Base-by-base conservation (phyloP, 176 grass and related monocot genomes). In the maize (Zea mays) region DNA sequence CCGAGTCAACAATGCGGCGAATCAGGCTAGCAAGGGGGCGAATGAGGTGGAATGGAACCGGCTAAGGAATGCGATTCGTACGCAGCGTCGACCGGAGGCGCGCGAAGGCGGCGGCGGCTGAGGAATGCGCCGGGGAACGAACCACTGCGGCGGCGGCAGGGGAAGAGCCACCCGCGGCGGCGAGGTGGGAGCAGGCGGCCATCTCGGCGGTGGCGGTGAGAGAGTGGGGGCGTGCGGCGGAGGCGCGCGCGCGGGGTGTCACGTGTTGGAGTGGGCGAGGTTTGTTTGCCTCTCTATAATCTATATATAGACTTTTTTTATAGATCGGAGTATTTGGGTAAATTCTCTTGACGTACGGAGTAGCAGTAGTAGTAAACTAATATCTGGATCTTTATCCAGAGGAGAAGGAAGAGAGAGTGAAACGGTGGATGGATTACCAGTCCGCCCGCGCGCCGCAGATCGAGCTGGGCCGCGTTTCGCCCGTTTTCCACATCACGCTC, bases 121-220 rank as follows among this genome's bases (percentile, higher is more conserved):
- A 40, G 13, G 76, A 41, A 35, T 65, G 4, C 34, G 71, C 40
- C 21, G 56, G 40, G 0, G 82, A 84, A 8, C 63, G 46, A 7
- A 39, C 8, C 6, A 46, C 2, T 0, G 50, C 7, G 41, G 85
- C 7, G 41, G 85, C 8, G 10, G 82, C 0, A 0, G 39, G 63
- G 55, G 55, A 33, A 4, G 77, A 75, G 2, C 55, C 54, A 48
- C 77, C 57, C 40, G 76, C 55, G 70, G 76, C 46, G 70, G 71
- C 77, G 57, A 88, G 77, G n/a, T 40, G 65, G n/a, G 55, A 41
- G 61, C 69, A 37, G 76, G 45, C 84, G 33, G 72, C 82, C 86
- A 88, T 88, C 27, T 7, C 49, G 38, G 64, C 33, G 46, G 21
- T 33, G 6, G 34, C 34, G 8, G 66, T 6, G 51, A n/a, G 38